phyloP scores from a whole-genome alignment of 805 yeast genomes.

The Metschnikowia picachoensis region DNA sequence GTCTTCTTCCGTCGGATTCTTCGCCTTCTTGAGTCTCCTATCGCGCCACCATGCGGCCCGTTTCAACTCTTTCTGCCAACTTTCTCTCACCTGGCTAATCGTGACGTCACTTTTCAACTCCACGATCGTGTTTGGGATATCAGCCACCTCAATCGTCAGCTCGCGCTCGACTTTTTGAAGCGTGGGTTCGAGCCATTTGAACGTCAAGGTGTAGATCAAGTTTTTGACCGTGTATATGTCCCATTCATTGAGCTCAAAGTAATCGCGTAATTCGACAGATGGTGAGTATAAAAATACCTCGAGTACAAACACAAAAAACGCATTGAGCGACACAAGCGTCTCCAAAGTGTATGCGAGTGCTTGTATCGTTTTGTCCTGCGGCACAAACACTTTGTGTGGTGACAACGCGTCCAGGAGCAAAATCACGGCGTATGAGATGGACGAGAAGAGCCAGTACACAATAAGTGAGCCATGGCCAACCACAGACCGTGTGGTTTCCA shows the following conservation, averaged over 20 bases:
- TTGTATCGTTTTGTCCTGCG: conserved; percentile 4
- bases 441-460: conserved; percentile 21
- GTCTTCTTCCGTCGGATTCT: conserved; percentile 12
- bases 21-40: conserved; percentile 8
- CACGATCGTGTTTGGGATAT: conserved; percentile 15
- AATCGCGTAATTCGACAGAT: conserved; percentile 19
- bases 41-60: conserved; percentile 19
- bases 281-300: conserved; percentile 23
- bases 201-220: conserved; percentile 22
- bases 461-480: conserved; percentile 23
- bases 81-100: conserved; percentile 16
- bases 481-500: conserved; percentile 21
- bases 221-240: conserved; percentile 21
- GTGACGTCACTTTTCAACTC: conserved; percentile 14
- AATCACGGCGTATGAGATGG: conserved; percentile 10
- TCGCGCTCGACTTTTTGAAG: conserved; percentile 23
- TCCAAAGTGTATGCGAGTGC: conserved; percentile 17
- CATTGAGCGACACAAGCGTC: conserved; percentile 10
- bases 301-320: conserved; percentile 14
- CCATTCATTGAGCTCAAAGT: conserved; percentile 25
- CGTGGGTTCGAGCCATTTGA: conserved; percentile 27
- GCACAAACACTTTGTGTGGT: conserved; percentile 15
- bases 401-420: conserved; percentile 22
- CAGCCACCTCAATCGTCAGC: conserved; percentile 19
- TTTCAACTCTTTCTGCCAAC: conserved; percentile 18